Conservation (phyloP, 106 monocot species). For the Dioscorea zingiberensis region DNA sequence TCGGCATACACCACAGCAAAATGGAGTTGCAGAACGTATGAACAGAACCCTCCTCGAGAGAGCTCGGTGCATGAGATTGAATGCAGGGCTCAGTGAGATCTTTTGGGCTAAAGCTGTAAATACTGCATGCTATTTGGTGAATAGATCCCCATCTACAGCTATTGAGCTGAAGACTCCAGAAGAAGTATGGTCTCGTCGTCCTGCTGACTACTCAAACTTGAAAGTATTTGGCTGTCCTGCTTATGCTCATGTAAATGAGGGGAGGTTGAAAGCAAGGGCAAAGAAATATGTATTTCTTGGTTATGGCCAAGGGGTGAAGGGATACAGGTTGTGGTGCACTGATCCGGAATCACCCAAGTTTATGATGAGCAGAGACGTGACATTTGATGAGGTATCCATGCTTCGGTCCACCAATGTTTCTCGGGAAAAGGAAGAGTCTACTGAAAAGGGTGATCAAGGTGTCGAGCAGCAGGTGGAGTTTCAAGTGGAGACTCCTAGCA, state of each 20-base stretch:
- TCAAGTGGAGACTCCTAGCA: neutral
- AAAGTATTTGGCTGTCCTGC: neutral
- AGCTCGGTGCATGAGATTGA: too few relatives aligned
- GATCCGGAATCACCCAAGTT: neutral
- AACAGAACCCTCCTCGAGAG: too few relatives aligned
- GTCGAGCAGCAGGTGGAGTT: neutral
- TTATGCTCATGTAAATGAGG: too few relatives aligned
- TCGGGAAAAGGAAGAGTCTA: too few relatives aligned
- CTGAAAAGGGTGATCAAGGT: neutral
- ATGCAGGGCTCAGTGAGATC: too few relatives aligned
- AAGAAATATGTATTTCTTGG: neutral
- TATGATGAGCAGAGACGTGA: too few relatives aligned
- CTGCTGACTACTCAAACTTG: neutral
- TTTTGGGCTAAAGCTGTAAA: neutral
- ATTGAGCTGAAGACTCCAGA: neutral
- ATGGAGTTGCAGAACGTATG: too few relatives aligned
- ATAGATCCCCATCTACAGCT: neutral
- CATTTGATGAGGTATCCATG: too few relatives aligned
- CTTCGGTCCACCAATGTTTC: too few relatives aligned
- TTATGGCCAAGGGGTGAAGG: neutral
- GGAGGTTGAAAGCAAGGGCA: neutral
- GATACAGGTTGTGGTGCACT: neutral
- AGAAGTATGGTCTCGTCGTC: neutral
- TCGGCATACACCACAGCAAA: too few relatives aligned
- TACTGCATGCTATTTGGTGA: constrained; percentile 1